Percentiles rank a stretch among this genome's conserved stretches.
phyloP scores from a whole-genome alignment of 1,139 yeast species.

The Debaryomyces nepalensis region DNA sequence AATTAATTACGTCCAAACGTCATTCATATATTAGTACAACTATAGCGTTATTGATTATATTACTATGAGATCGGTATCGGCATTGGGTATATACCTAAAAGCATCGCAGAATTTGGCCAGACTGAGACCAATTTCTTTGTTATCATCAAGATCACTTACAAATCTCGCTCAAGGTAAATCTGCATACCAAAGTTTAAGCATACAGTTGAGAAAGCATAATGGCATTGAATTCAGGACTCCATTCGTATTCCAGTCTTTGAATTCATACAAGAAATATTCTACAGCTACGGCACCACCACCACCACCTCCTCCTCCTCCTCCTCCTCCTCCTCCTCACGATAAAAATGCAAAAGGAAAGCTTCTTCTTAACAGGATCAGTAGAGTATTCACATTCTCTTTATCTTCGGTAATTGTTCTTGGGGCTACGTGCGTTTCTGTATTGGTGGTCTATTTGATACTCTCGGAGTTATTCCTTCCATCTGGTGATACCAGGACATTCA shows the following conservation, averaged over 20 bases:
- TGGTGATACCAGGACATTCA: slow-evolving; percentile 89
- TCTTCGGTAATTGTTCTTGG: slow-evolving; percentile 68
- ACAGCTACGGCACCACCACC: slow-evolving; percentile 10
- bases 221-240: not conserved
- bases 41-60: not conserved
- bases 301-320: slow-evolving; percentile 41
- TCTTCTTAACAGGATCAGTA: slow-evolving; percentile 45
- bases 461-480: slow-evolving; percentile 84
- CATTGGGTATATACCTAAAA: slow-evolving; percentile 5
- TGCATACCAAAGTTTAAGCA: not conserved
- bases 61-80: slow-evolving; percentile 4
- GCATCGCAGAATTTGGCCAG: slow-evolving; percentile 1
- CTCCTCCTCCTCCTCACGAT: slow-evolving; percentile 42
- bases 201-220: not conserved
- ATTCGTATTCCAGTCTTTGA: not conserved
- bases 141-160: slow-evolving; percentile 1
- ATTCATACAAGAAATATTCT: slow-evolving; percentile 2
- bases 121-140: slow-evolving; percentile 6
- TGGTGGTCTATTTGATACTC: slow-evolving; percentile 76
- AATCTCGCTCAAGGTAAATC: not conserved
- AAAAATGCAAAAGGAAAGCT: slow-evolving; percentile 46
- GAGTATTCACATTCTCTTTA: slow-evolving; percentile 64
- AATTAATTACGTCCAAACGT: slow-evolving; percentile 2
- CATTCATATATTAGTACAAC: not conserved
- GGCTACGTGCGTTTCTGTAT: slow-evolving; percentile 66